These are phyloP conservation scores for Raffaelea ambrosiae DNA, from an alignment of 2,329 filamentous ascomycete species.

Conservation along the genomic window DNA sequence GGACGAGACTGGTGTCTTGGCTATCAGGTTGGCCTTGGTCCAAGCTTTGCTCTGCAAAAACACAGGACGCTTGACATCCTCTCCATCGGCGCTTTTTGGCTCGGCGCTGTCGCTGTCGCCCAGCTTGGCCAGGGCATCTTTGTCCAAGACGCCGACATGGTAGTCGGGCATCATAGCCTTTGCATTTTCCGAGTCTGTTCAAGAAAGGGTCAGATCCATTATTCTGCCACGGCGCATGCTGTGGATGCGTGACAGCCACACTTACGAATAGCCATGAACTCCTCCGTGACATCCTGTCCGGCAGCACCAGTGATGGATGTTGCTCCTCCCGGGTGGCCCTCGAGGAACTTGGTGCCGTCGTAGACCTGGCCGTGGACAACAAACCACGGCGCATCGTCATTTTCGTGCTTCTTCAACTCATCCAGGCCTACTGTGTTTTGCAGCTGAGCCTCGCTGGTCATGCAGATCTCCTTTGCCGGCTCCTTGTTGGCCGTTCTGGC, in stretches of 20 bases:
- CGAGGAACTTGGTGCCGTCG: constrained; percentile 71
- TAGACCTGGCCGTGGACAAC: constrained; percentile 84
- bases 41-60: constrained; percentile 69
- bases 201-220: background rate
- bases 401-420: constrained; percentile 62
- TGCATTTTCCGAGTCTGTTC: constrained; percentile 78
- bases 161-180: constrained; percentile 83
- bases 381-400: constrained; percentile 68
- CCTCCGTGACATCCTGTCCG: constrained; percentile 75
- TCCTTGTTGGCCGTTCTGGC: constrained; percentile 34
- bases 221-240: too few relatives aligned
- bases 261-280: constrained; percentile 88
- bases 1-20: constrained; percentile 61
- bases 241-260: constrained; percentile 15
- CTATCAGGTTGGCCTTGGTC: constrained; percentile 62
- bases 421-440: constrained; percentile 54
- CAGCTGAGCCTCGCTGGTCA: constrained; percentile 58
- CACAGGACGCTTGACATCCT: constrained; percentile 33
- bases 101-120: constrained; percentile 25
- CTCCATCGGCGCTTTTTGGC: constrained; percentile 12
- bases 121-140: constrained; percentile 47
- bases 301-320: constrained; percentile 76
- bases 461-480: constrained; percentile 57
- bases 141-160: constrained; percentile 71
- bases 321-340: constrained; percentile 78